These are phyloP conservation scores for Pyricularia grisea DNA, from an alignment of 2,329 filamentous ascomycete genomes.

Conservation along the genomic window DNA sequence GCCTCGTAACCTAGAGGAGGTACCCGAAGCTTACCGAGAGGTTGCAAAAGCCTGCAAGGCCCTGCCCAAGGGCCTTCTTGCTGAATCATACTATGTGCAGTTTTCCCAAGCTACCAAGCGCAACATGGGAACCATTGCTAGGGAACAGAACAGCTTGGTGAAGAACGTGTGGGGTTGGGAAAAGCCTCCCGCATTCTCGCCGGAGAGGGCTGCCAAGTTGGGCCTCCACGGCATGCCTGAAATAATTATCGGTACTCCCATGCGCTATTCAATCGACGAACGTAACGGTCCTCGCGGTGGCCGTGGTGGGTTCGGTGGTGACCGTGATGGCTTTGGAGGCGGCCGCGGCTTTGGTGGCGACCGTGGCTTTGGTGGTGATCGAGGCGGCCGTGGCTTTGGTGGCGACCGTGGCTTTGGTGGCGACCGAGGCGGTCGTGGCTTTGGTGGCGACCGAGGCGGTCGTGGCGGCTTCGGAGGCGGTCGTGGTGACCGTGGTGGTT, in stretches of 20 bases:
- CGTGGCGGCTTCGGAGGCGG: conserved; percentile 12
- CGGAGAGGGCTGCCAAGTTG: neutral
- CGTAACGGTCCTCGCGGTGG: too few relatives aligned
- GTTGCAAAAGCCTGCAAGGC: conserved; percentile 19
- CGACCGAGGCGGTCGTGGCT: neutral
- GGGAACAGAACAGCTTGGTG: conserved; percentile 45
- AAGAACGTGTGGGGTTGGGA: conserved; percentile 40
- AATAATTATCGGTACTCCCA: neutral
- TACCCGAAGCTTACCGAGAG: neutral
- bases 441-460: conserved; percentile 13
- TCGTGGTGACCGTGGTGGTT: conserved; percentile 11
- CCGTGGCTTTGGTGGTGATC: neutral
- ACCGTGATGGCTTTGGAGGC: conserved; percentile 7
- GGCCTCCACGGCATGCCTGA: neutral
- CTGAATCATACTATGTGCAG: conserved; percentile 43
- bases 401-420: conserved; percentile 5
- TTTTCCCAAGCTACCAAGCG: conserved; percentile 36
- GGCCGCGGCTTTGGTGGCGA: conserved; percentile 10
- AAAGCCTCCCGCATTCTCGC: conserved; percentile 31
- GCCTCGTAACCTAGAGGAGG: conserved; percentile 30
- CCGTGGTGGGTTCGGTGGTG: conserved; percentile 2
- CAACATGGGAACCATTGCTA: conserved; percentile 27
- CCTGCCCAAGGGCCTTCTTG: conserved; percentile 30
- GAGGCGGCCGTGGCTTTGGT: conserved; percentile 4
- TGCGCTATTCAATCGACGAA: neutral